Conservation (phyloP, 2,329 filamentous ascomycete genomes). For the Colletotrichum spinosum region DNA sequence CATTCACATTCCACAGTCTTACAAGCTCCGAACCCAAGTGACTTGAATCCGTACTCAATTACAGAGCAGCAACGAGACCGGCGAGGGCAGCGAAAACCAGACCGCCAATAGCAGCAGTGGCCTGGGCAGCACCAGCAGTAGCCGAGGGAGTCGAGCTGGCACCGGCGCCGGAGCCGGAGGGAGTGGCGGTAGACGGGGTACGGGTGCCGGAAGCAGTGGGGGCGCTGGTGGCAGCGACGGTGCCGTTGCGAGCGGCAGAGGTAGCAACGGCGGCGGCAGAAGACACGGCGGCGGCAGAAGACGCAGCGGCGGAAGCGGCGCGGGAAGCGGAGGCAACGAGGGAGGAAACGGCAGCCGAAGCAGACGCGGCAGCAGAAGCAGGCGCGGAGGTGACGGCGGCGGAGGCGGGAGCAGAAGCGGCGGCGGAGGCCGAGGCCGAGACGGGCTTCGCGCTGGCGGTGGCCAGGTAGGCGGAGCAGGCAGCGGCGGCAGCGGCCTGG, state of each 20-base stretch:
- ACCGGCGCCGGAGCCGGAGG: slow-evolving; percentile 21
- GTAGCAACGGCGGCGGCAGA: slow-evolving; percentile 28
- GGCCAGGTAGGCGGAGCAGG: slow-evolving; percentile 41
- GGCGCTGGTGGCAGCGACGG: not conserved
- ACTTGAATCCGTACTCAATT: not conserved
- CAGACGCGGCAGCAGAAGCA: slow-evolving; percentile 37
- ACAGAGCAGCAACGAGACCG: slow-evolving; percentile 30
- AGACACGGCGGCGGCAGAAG: slow-evolving; percentile 44
- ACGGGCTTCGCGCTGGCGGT: slow-evolving; percentile 20
- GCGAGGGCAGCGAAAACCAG: slow-evolving; percentile 30
- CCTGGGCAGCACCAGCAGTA: slow-evolving; percentile 23
- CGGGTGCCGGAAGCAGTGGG: slow-evolving; percentile 9
- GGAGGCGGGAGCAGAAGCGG: slow-evolving; percentile 40
- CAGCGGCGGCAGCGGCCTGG: slow-evolving; percentile 44
- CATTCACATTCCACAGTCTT: not conserved
- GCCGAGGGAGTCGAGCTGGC: slow-evolving; percentile 12
- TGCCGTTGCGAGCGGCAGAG: slow-evolving; percentile 38
- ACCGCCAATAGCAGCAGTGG: slow-evolving; percentile 16
- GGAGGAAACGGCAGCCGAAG: slow-evolving; percentile 32
- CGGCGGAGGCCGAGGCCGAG: not conserved
- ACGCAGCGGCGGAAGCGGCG: slow-evolving; percentile 40
- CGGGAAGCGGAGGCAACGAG: not conserved
- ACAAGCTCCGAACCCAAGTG: too few species aligned
- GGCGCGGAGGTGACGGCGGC: slow-evolving; percentile 47
- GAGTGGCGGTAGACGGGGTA: slow-evolving; percentile 2